A percentile compares a stretch with the other conserved stretches of the same genome.
phyloP scores from a whole-genome alignment of 306 rosid species.

The Psophocarpus tetragonolobus region DNA sequence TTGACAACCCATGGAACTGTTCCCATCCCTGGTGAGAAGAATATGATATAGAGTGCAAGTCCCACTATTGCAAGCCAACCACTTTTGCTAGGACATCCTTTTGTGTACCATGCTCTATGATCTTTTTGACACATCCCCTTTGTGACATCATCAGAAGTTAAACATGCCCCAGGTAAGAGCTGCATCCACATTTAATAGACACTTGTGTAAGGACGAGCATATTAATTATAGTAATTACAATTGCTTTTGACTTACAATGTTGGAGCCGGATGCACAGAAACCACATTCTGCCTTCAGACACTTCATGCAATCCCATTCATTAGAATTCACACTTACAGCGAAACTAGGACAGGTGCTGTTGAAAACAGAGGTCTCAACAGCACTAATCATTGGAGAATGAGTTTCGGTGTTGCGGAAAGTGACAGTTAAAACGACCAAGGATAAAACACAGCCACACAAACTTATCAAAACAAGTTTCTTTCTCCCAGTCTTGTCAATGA shows the following conservation, averaged over 20 bases:
- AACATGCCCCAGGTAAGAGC: constrained; percentile 61
- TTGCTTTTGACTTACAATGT: constrained; percentile 9
- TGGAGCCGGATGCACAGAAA: constrained; percentile 47
- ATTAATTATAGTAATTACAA: neutral
- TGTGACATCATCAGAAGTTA: constrained; percentile 27
- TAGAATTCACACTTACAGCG: neutral
- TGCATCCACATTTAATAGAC: constrained; percentile 19
- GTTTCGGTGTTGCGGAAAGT: constrained; percentile 43
- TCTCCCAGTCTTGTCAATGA: constrained; percentile 60
- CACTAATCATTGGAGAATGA: constrained; percentile 51
- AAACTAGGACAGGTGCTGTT: constrained; percentile 47
- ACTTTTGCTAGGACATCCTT: constrained; percentile 60
- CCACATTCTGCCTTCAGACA: constrained; percentile 64
- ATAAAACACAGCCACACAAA: constrained; percentile 46
- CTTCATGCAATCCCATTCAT: constrained; percentile 53
- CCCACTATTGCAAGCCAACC: constrained; percentile 59
- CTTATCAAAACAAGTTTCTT: constrained; percentile 56
- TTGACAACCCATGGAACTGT: constrained; percentile 71
- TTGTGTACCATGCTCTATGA: constrained; percentile 58
- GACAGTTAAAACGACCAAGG: constrained; percentile 47
- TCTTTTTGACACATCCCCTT: constrained; percentile 31
- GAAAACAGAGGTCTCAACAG: constrained; percentile 28
- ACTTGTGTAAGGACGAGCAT: neutral
- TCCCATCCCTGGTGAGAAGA: constrained; percentile 73
- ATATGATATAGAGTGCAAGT: constrained; percentile 54